Conservation (phyloP, 257 asterid species). For the Jacaranda copaia region DNA sequence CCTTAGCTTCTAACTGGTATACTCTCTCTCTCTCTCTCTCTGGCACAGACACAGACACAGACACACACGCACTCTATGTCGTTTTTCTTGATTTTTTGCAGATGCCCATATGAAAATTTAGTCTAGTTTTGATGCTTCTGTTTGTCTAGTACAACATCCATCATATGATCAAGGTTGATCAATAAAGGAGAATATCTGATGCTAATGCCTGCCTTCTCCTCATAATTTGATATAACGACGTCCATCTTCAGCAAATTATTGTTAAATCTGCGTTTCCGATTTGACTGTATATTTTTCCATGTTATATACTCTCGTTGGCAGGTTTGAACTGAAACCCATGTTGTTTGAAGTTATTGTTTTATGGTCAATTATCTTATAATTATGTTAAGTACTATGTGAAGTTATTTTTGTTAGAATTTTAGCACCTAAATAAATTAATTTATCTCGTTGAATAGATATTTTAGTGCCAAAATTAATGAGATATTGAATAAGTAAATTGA, state of each 20-base stretch:
- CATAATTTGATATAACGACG: constrained; percentile 9
- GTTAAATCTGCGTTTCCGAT: constrained; percentile 3
- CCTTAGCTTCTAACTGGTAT: constrained; percentile 28
- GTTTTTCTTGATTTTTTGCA: background rate
- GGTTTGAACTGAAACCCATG: constrained; percentile 1
- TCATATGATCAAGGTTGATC: constrained; percentile 6
- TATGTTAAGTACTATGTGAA: background rate
- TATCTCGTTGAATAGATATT: too few relatives aligned
- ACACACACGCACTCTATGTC: background rate
- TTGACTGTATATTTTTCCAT: background rate
- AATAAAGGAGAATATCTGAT: constrained; percentile 4
- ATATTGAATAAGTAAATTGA: too few relatives aligned
- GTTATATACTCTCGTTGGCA: background rate
- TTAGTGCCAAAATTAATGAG: too few relatives aligned
- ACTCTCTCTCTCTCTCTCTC: constrained; percentile 31
- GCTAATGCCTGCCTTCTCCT: background rate
- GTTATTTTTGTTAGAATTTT: too few relatives aligned
- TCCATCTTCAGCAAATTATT: constrained; percentile 12
- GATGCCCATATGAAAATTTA: constrained; percentile 12
- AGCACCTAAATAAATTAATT: too few relatives aligned
- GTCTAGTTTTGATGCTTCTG: constrained; percentile 14
- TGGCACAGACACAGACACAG: constrained; percentile 14
- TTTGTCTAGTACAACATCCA: background rate
- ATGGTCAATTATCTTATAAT: background rate
- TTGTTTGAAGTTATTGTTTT: background rate